Percentiles rank a stretch among this genome's conserved stretches.
These are phyloP conservation scores for Orbilia ellipsospora DNA, from an alignment of 2,329 filamentous ascomycete species.

Conservation along the genomic window DNA sequence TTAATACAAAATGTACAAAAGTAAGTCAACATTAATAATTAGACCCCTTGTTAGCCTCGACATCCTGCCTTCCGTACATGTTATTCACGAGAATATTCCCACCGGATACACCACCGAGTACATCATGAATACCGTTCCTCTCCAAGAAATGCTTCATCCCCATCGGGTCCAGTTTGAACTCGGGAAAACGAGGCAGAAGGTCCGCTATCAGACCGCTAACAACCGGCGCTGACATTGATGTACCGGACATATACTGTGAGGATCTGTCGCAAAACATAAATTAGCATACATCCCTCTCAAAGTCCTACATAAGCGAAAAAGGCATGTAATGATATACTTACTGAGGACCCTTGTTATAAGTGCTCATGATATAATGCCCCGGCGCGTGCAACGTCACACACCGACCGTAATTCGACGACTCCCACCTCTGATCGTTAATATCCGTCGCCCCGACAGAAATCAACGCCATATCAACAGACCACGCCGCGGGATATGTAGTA, in stretches of 20 bases:
- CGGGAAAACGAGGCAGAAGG: not conserved
- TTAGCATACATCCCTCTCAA: not conserved
- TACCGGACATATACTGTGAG: constrained; percentile 56
- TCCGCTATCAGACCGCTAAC: constrained; percentile 17
- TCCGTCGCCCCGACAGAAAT: constrained; percentile 63
- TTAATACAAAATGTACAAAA: not conserved
- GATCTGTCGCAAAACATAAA: not conserved
- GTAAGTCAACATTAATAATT: not conserved
- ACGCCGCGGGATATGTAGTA: constrained; percentile 11
- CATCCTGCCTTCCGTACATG: not conserved
- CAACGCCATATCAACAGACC: constrained; percentile 54
- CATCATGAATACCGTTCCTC: not conserved
- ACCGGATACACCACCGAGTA: not conserved
- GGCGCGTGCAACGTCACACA: constrained; percentile 71
- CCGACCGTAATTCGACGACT: constrained; percentile 64
- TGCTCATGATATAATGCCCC: constrained; percentile 67
- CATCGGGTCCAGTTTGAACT: constrained; percentile 46
- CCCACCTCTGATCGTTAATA: constrained; percentile 60
- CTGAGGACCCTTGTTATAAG: constrained; percentile 64
- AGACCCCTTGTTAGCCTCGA: too few species aligned
- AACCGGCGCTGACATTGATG: constrained; percentile 8
- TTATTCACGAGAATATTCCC: constrained; percentile 12
- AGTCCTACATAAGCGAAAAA: not conserved
- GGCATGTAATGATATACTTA: not conserved
- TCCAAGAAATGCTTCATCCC: constrained; percentile 56